phyloP scores from a whole-genome alignment of 2,329 filamentous ascomycete species.

The Colletotrichum karsti region DNA sequence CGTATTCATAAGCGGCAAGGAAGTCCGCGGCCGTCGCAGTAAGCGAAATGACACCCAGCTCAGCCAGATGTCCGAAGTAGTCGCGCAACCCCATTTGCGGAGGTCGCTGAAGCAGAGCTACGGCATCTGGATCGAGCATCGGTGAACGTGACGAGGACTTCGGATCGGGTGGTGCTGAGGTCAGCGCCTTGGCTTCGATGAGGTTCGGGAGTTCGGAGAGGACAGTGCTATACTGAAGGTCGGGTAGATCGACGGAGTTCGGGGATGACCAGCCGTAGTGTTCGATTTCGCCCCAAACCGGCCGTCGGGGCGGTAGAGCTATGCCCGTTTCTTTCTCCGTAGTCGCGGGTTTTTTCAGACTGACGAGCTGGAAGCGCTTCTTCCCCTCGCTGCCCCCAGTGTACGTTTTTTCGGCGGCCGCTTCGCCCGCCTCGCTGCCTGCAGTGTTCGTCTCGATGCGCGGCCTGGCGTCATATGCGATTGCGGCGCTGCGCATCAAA shows the following conservation, averaged over 20 bases:
- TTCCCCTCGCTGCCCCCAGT: conserved; percentile 25
- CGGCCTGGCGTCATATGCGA: conserved; percentile 82
- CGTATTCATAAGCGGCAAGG: conserved; percentile 80
- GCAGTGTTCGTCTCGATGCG: conserved; percentile 53
- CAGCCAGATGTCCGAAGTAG: conserved; percentile 77
- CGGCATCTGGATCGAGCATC: conserved; percentile 71
- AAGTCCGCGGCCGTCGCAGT: conserved; percentile 66
- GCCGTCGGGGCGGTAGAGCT: conserved; percentile 58
- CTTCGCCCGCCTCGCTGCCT: conserved; percentile 21
- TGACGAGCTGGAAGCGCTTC: conserved; percentile 33
- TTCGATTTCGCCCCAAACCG: conserved; percentile 82
- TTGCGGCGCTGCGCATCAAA: conserved; percentile 78
- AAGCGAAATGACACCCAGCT: conserved; percentile 67
- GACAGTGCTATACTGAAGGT: conserved; percentile 85
- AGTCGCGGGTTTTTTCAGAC: conserved; percentile 45
- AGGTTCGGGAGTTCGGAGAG: conserved; percentile 86
- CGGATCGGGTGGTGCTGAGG: conserved; percentile 72
- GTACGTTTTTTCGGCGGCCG: conserved; percentile 29
- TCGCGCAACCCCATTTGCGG: conserved; percentile 78
- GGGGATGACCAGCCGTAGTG: conserved; percentile 93
- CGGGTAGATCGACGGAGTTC: conserved; percentile 75
- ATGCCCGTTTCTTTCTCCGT: conserved; percentile 49
- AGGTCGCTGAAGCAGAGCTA: conserved; percentile 76
- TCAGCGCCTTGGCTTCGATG: conserved; percentile 93
- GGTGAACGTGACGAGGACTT: conserved; percentile 47